Base-by-base conservation (phyloP, 257 asterid species). In the Fraxinus cuspidata region DNA sequence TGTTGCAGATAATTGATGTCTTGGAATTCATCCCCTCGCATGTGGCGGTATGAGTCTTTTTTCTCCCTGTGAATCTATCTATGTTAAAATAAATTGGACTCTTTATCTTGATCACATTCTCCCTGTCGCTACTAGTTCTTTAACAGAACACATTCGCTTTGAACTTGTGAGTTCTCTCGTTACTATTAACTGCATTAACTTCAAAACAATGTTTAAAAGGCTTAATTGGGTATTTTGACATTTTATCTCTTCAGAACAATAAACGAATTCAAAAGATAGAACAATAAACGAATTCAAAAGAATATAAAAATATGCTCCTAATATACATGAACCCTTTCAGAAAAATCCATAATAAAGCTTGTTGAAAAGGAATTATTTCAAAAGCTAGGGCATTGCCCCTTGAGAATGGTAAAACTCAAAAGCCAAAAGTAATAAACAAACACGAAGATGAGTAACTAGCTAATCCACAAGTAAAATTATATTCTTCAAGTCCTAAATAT, bases 1-100 rank as follows among this genome's bases (percentile, higher is more conserved):
- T 77, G 34, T 83, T 90, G 91, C 98, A 96, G 97, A 89, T 96
- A 80, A 83, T 96, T 89, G 98, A 96, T 72, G 99, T 93, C 73
- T 86, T 93, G 88, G 96, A 96, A 63, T 96, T 93, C 80, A 81
- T 87, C 83, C 99, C 99, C 47, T 86, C 99, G 75, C 99, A 96
- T 83, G 89, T 96, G 35, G 94, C 89, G 97, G 99, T 96, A 89
- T 72, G 84, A n/a, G 37, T 56, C 81, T 78, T 81, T 77, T 80
- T 9, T 80, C 77, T 67, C 75, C 60, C 64, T 37, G 2, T 34
- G 77, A 10, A 67, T 38, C 27, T 58, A 35, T 71, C 68, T 23
- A 40, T 79, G 34, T 67, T 16, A 51, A 34, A 56, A 53, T 68
- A 73, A 68, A 72, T 77, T 42, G 65, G 21, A 71, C 68, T 68